Conservation (phyloP, 2,329 filamentous ascomycete species). For the Trichoderma breve region DNA sequence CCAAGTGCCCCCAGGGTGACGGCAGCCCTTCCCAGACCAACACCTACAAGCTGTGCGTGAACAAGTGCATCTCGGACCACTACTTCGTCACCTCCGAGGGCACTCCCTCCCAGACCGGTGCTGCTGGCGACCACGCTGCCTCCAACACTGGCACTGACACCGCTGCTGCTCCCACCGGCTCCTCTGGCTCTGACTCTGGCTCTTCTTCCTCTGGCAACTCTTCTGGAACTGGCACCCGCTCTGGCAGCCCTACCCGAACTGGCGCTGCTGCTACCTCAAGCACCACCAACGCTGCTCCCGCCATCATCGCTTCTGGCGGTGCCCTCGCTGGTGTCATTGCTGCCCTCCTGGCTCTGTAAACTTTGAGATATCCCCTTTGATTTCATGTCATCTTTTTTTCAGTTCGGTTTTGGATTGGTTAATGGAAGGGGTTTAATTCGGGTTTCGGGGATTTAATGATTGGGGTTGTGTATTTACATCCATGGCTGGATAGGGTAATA, state of each 20-base stretch:
- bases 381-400: neutral
- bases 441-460: conserved; percentile 3
- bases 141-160: conserved; percentile 21
- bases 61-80: conserved; percentile 48
- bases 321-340: conserved; percentile 49
- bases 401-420: neutral
- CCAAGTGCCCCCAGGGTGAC: conserved; percentile 60
- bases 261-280: conserved; percentile 25
- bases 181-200: conserved; percentile 22
- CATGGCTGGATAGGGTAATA: conserved; percentile 1
- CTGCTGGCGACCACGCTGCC: conserved; percentile 32
- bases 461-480: conserved; percentile 8
- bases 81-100: conserved; percentile 45
- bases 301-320: conserved; percentile 35
- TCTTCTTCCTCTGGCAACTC: conserved; percentile 24
- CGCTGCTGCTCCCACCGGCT: conserved; percentile 15
- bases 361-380: conserved; percentile 1
- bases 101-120: conserved; percentile 39
- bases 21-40: conserved; percentile 54
- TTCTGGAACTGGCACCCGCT: conserved; percentile 15
- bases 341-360: conserved; percentile 52
- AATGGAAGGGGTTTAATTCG: conserved; percentile 7
- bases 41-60: conserved; percentile 48
- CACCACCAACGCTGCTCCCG: conserved; percentile 24
- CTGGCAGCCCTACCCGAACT: conserved; percentile 22